Percentiles rank a stretch among this genome's conserved stretches.
Evolutionary conservation across 2,329 filamentous ascomycete genomes (phyloP).

Genomic region (Nemania sp.): DNA sequence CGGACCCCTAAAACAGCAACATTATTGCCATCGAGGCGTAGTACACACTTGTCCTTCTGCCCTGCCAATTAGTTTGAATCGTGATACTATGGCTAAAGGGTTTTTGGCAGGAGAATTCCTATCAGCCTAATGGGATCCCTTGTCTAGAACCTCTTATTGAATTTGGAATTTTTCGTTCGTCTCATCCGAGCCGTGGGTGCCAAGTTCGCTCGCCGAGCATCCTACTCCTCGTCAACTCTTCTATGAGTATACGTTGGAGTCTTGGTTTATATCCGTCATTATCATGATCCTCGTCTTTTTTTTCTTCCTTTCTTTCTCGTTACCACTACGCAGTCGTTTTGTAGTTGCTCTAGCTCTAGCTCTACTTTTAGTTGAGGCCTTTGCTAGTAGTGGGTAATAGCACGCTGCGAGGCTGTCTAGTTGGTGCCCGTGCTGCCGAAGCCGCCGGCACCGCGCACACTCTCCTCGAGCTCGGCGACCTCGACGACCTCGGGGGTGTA

Average conservation of each 20-base stretch:
- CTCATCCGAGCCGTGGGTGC: too few relatives aligned
- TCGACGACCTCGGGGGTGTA: constrained; percentile 93
- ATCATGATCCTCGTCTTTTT: background rate
- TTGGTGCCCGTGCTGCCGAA: constrained; percentile 85
- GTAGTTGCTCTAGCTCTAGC: background rate
- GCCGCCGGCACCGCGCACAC: constrained; percentile 87
- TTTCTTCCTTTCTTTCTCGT: too few relatives aligned
- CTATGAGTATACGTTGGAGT: background rate
- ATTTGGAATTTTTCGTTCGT: background rate
- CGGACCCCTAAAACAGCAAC: background rate
- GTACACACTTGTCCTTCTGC: background rate
- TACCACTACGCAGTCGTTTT: background rate
- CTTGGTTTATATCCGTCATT: background rate
- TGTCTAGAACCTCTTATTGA: background rate
- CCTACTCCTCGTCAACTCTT: too few relatives aligned
- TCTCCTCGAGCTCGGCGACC: constrained; percentile 88
- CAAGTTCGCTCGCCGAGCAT: too few relatives aligned
- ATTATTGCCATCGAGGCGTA: background rate
- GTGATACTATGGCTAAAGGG: too few relatives aligned
- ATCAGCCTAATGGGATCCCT: background rate
- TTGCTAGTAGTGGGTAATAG: background rate
- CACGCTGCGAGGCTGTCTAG: constrained; percentile 29
- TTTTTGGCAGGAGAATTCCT: too few relatives aligned
- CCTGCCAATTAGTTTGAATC: background rate
- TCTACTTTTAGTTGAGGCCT: background rate